phyloP scores from a whole-genome alignment of 257 asterid species.

The Schizonepeta tenuifolia region DNA sequence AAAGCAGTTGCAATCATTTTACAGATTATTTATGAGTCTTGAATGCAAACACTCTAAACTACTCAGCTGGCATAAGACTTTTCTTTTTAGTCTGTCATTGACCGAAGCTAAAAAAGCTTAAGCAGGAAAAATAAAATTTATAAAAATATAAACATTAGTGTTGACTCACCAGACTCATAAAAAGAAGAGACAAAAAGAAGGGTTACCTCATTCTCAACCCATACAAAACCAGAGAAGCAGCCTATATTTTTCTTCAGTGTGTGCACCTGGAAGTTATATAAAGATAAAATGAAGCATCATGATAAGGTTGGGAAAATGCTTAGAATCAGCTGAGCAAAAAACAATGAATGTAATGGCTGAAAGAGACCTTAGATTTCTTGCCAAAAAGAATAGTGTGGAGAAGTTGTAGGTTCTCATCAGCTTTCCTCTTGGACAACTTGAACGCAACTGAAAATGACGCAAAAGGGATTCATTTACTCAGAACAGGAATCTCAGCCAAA shows the following conservation, averaged over 20 bases:
- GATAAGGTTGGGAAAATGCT: constrained; percentile 30
- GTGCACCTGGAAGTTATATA: constrained; percentile 54
- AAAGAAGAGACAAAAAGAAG: constrained; percentile 3
- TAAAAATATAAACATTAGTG: neutral
- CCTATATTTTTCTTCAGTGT: constrained; percentile 79
- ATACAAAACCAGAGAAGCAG: constrained; percentile 89
- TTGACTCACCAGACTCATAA: constrained; percentile 3
- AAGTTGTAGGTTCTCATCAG: constrained; percentile 83
- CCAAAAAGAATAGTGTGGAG: constrained; percentile 90
- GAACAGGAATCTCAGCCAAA: constrained; percentile 2
- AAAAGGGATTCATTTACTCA: constrained; percentile 22
- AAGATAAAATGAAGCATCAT: neutral
- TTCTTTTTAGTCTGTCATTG: neutral
- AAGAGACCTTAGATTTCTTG: constrained; percentile 75
- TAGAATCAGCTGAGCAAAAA: constrained; percentile 19
- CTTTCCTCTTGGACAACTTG: constrained; percentile 90
- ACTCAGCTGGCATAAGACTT: neutral
- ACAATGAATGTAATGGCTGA: neutral
- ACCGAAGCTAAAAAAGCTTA: constrained; percentile 1
- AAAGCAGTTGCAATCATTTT: neutral
- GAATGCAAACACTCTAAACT: constrained; percentile 14
- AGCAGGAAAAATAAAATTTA: neutral
- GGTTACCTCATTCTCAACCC: constrained; percentile 84
- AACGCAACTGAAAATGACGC: constrained; percentile 69
- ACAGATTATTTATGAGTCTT: neutral